Evolutionary conservation across 1,284 basidiomycete genomes (phyloP).

Genomic region (Pyrrhoderma noxium): DNA sequence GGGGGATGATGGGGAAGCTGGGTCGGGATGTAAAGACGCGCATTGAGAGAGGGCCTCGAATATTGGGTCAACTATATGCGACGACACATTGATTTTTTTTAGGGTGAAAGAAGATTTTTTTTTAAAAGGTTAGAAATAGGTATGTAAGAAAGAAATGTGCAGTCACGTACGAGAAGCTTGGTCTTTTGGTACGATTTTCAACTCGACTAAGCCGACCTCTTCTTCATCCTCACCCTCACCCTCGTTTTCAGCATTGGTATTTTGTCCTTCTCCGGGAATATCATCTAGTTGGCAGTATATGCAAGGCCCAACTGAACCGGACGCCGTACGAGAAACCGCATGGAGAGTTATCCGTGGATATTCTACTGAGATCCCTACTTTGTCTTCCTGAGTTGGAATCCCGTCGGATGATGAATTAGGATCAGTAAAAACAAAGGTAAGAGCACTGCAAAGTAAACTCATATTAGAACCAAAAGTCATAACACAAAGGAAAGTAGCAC

Average conservation of each 20-base stretch:
- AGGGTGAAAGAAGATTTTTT: too few species aligned
- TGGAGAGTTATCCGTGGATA: slow-evolving; percentile 86
- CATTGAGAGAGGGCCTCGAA: slow-evolving; percentile 86
- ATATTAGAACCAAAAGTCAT: too few species aligned
- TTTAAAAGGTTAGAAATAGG: slow-evolving; percentile 8
- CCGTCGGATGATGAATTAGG: too few species aligned
- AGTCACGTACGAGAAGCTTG: slow-evolving; percentile 49
- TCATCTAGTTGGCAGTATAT: slow-evolving; percentile 91
- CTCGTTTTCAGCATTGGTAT: slow-evolving; percentile 22
- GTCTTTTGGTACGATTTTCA: slow-evolving; percentile 62
- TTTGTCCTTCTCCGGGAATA: slow-evolving; percentile 22
- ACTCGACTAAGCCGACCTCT: slow-evolving; percentile 61
- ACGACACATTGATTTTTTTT: too few species aligned
- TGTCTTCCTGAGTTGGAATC: too few species aligned
- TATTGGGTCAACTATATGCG: slow-evolving; percentile 80
- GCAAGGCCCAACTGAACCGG: slow-evolving; percentile 39
- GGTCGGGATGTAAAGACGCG: slow-evolving; percentile 85
- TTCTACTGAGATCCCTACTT: slow-evolving; percentile 69
- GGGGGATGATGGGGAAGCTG: slow-evolving; percentile 31
- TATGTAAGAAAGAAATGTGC: slow-evolving; percentile 6
- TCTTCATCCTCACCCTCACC: slow-evolving; percentile 40
- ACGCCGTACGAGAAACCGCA: slow-evolving; percentile 68
- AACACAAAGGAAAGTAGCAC: too few species aligned
- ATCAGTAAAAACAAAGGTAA: too few species aligned
- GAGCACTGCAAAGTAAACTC: too few species aligned